Evolutionary conservation across 2,329 filamentous ascomycete genomes (phyloP).

Genomic region (Alternaria incomplexa): DNA sequence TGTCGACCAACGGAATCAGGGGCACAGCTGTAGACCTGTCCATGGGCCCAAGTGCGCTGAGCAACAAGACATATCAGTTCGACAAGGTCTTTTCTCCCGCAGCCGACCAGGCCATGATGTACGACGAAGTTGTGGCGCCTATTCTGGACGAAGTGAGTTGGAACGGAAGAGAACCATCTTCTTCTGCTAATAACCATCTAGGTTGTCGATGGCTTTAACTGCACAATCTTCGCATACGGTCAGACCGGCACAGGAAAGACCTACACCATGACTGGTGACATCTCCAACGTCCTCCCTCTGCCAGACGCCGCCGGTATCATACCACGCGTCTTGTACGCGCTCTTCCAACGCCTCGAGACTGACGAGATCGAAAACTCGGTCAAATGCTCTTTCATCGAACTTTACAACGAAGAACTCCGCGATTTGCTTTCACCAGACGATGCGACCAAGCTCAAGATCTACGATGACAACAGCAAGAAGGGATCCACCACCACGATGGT

Average conservation of each 20-base stretch:
- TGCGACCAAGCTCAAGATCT: constrained; percentile 88
- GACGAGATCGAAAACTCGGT: constrained; percentile 83
- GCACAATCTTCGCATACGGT: constrained; percentile 97
- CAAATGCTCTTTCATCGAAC: constrained; percentile 97
- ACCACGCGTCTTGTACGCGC: constrained; percentile 82
- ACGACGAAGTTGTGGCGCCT: constrained; percentile 92
- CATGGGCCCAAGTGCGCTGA: constrained; percentile 90
- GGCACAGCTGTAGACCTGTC: constrained; percentile 83
- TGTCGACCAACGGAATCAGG: constrained; percentile 85
- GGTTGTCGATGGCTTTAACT: constrained; percentile 96
- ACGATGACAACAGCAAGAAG: constrained; percentile 82
- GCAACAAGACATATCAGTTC: constrained; percentile 96
- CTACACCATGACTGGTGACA: constrained; percentile 99
- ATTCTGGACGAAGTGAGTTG: constrained; percentile 82
- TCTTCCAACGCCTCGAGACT: constrained; percentile 83
- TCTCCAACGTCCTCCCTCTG: constrained; percentile 86
- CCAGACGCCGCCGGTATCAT: constrained; percentile 95
- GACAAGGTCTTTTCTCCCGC: constrained; percentile 97
- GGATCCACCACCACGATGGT: constrained; percentile 86
- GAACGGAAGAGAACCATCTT: neutral
- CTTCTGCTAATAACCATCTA: constrained; percentile 46
- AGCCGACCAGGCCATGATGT: constrained; percentile 91
- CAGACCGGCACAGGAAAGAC: constrained; percentile 98
- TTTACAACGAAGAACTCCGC: constrained; percentile 96
- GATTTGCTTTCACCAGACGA: constrained; percentile 87